Evolutionary conservation across 2,329 filamentous ascomycete genomes (phyloP).

Genomic region (Pseudogymnoascus sp.): DNA sequence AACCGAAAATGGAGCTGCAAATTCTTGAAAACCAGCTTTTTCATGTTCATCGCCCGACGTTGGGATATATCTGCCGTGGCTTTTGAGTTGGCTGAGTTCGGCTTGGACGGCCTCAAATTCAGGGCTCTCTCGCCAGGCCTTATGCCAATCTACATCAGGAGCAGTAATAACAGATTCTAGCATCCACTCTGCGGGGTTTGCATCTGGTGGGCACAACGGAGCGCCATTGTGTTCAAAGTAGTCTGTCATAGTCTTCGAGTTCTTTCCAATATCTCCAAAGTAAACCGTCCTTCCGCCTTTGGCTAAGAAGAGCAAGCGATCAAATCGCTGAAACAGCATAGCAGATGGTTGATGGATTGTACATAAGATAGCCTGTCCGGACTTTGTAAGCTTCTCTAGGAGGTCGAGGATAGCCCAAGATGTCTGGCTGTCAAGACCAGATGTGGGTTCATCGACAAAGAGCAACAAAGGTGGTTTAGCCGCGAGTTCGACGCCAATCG

Average conservation of each 20-base stretch:
- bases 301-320: constrained; percentile 57
- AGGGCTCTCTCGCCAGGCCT: constrained; percentile 62
- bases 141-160: constrained; percentile 55
- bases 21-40: constrained; percentile 51
- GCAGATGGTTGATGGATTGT: constrained; percentile 49
- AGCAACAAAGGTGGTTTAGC: constrained; percentile 53
- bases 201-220: constrained; percentile 41
- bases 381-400: constrained; percentile 53
- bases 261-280: constrained; percentile 57
- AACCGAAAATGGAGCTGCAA: constrained; percentile 59
- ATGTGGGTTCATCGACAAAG: constrained; percentile 57
- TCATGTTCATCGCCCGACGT: no score
- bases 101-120: constrained; percentile 55
- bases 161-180: constrained; percentile 30
- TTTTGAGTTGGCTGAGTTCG: no score
- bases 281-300: constrained; percentile 62
- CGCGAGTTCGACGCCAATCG: constrained; percentile 53
- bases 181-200: constrained; percentile 45
- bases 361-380: constrained; percentile 48
- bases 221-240: constrained; percentile 61
- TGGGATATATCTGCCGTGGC: no score
- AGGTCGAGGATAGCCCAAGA: constrained; percentile 59
- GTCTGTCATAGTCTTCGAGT: constrained; percentile 41
- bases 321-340: constrained; percentile 50
- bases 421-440: constrained; percentile 57